A percentile compares a stretch with the other conserved stretches of the same genome.
Evolutionary conservation across 371 early-diverging fungal genomes (phyloP).

Genomic region (Haplosporangium sp.): DNA sequence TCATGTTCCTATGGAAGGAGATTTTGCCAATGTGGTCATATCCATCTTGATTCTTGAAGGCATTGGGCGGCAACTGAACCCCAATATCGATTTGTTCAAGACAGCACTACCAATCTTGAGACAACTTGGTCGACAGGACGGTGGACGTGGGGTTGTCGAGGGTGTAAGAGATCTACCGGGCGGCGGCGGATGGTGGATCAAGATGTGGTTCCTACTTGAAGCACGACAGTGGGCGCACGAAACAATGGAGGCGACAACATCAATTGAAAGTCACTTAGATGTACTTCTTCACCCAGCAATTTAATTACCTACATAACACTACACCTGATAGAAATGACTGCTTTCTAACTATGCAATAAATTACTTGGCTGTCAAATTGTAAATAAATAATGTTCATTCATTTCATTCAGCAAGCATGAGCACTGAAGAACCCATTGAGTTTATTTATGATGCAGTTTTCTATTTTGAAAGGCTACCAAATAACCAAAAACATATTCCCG

Average conservation of each 20-base stretch:
- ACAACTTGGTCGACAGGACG: slow-evolving; percentile 70
- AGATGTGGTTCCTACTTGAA: slow-evolving; percentile 85
- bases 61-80: slow-evolving; percentile 90
- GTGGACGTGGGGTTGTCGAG: slow-evolving; percentile 64
- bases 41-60: slow-evolving; percentile 94
- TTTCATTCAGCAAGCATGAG: slow-evolving; percentile 18
- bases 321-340: not conserved
- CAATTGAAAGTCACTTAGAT: slow-evolving; percentile 44
- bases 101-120: slow-evolving; percentile 84
- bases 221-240: slow-evolving; percentile 71
- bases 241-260: slow-evolving; percentile 44
- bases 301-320: slow-evolving; percentile 1
- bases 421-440: slow-evolving; percentile 18
- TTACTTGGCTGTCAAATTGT: not conserved
- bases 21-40: slow-evolving; percentile 93
- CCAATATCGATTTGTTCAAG: slow-evolving; percentile 91
- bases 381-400: not conserved
- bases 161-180: slow-evolving; percentile 66
- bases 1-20: slow-evolving; percentile 93
- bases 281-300: slow-evolving; percentile 52
- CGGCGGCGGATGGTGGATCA: slow-evolving; percentile 66
- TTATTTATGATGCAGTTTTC: slow-evolving; percentile 31
- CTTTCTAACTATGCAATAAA: not conserved
- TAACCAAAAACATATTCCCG: slow-evolving; percentile 6
- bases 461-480: slow-evolving; percentile 37